Conservation (phyloP, 208 protist species). For the Acanthamoeba healyi region DNA sequence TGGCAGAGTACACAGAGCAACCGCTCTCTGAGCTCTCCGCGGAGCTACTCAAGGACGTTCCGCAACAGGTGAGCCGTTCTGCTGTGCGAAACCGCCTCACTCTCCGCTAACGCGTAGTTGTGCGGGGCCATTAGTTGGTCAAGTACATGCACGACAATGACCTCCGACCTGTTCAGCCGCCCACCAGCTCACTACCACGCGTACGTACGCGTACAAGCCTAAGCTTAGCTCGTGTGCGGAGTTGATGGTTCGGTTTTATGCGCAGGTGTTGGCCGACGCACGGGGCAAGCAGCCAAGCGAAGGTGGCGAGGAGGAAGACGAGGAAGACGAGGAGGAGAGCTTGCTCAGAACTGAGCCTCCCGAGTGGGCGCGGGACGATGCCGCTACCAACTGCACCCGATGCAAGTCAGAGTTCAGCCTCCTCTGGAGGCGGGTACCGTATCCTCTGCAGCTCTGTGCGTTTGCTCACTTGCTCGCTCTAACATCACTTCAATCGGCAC, state of each 20-base stretch:
- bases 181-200: not conserved
- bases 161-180: not conserved
- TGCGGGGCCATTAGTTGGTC: not conserved
- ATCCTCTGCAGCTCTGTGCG: not conserved
- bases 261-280: not conserved
- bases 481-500: not conserved
- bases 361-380: slow-evolving; percentile 17
- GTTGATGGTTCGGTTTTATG: not conserved
- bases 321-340: not conserved
- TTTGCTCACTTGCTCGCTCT: too few species aligned
- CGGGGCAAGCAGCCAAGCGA: not conserved
- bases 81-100: not conserved
- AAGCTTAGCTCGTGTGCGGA: not conserved
- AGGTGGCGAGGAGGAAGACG: not conserved
- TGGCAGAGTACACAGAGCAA: slow-evolving; percentile 8
- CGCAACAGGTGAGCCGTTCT: not conserved
- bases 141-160: slow-evolving; percentile 19
- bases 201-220: not conserved
- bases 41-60: slow-evolving; percentile 8
- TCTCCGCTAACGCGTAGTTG: not conserved
- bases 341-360: slow-evolving; percentile 7
- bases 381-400: not conserved
- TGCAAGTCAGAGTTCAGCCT: slow-evolving; percentile 36
- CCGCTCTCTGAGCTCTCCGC: slow-evolving; percentile 11
- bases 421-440: slow-evolving; percentile 43